Evolutionary conservation across 352 stramenopile species (phyloP), one percentile per base, ranked within the genome.

Genomic region (Elongisporangium senticosum): DNA sequence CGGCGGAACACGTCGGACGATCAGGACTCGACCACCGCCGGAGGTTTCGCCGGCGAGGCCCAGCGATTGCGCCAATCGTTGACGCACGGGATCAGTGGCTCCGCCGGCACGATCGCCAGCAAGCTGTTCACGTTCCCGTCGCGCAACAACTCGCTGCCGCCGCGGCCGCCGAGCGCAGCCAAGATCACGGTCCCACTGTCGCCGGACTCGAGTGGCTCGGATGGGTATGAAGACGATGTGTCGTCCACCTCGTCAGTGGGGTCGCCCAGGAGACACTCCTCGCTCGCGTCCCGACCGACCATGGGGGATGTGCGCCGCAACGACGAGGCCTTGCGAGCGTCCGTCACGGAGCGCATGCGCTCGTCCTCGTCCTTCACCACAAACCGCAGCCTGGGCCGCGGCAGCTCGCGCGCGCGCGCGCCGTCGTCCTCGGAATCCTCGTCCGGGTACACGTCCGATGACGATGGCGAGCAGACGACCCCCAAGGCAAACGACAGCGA

Each of bases 401-500:
- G 72, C 1, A 68, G 82, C 53, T 82, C 76, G 53, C 56, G 61
- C 8, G 77, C 69, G 0, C 52, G 81, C 19, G 65, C 74, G 37
- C 79, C 58, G 17, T 51, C 64, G 7, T 65, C 74, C 7, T 67
- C 61, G 13, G 74, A 83, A 22, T 68, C 62, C 8, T 64, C 57
- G 4, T 61, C 52, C 7, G 62, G 33, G 13, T 43, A 43, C 33
- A 43, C 33, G 11, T 43, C 33, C 11, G 33, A 68, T 37, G 71
- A 76, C 51, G 71, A 76, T 19, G 40, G 72, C 19, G 21, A 72
- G 2, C 58, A 56, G 17, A 43, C 33, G 33, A 43, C 33, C 33
- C 33, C 33, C 33, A 43, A 43, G 33, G 33, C 33, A 56, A 64
- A 77, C 17, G 76, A 85, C 1, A 68, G 66, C 0, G 80, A 87